Base-by-base conservation (phyloP, 2,329 filamentous ascomycete species). In the Talaromyces funiculosus region DNA sequence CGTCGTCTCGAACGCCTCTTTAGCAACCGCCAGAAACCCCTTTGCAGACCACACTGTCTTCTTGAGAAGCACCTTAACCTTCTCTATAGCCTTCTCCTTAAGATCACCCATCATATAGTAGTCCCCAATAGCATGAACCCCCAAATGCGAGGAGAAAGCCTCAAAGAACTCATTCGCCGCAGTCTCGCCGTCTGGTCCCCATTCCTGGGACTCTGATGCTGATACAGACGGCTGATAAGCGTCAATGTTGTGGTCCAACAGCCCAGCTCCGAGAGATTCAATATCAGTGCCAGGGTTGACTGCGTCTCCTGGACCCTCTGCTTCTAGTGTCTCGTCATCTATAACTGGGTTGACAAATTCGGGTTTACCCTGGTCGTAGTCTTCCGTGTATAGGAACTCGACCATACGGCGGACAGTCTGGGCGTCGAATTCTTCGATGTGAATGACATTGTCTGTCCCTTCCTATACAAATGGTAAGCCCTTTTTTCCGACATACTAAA, bases 121-220 rank as follows among this genome's bases (percentile, higher is more conserved):
- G 8, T 65, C 53, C 6, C 53, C 65, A 20, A 65, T 64, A 4
- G 61, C 42, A 45, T 65, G 60, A 14, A 64, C 33, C 1, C 33
- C 20, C 8, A 63, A 45, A 12, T 64, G 49, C 20, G 29, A 31
- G 4, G 10, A 9, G 8, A 53, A 20, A 16, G 51, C 31, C 12
- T 49, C n/a, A 24, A 51, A 16, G 10, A 55, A 40, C 3, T 18
- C 8, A 29, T 29, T 14, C 2, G 43, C 56, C 3, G 40, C 24
- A 9, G 22, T 24, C 8, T 59, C 29, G n/a, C 35, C 31, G 4
- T 47, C 51, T 14, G 33, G 37, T 2, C 10, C n/a, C 51, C 51
- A 55, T 56, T 56, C 47, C 4, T 45, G 7, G 20, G 5, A 5
- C 22, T 3, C 42, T 9, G 12, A 24, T 45, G 12, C 22, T 7